Evolutionary conservation across 164 flowering plant genomes (phyloP).

Genomic region (Vitis rotundifolia): DNA sequence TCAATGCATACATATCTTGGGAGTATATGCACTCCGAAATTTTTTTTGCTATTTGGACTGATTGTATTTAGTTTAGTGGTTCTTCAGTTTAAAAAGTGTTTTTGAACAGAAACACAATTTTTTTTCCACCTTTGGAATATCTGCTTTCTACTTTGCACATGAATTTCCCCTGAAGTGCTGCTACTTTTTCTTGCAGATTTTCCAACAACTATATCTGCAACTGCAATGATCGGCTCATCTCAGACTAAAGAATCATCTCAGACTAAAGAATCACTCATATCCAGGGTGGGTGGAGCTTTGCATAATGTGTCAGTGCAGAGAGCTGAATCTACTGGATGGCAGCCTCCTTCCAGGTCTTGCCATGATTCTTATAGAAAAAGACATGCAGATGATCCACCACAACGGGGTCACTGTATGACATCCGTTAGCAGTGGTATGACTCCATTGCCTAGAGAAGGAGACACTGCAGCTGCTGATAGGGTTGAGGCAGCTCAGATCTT

Average conservation of each 20-base stretch:
- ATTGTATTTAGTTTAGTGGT: too few relatives aligned
- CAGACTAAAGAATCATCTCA: conserved; percentile 15
- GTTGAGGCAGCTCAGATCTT: conserved; percentile 42
- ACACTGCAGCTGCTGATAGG: conserved; percentile 9
- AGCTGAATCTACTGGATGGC: conserved; percentile 11
- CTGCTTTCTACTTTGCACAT: too few relatives aligned
- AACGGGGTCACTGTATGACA: conserved; percentile 7
- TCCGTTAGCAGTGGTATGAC: conserved; percentile 8
- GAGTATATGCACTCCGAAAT: too few relatives aligned
- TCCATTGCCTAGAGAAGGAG: conserved; percentile 4
- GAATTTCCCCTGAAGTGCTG: not conserved
- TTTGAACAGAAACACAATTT: too few relatives aligned
- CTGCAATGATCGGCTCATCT: conserved; percentile 15
- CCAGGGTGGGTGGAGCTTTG: not conserved
- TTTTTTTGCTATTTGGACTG: too few relatives aligned
- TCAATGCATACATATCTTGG: too few relatives aligned
- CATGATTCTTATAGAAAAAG: conserved; percentile 12
- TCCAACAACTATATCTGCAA: not conserved
- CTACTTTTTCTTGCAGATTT: conserved; percentile 3
- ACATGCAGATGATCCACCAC: conserved; percentile 8
- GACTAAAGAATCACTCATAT: conserved; percentile 15
- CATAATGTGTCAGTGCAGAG: conserved; percentile 5
- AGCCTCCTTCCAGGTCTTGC: conserved; percentile 3
- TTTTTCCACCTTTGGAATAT: too few relatives aligned
- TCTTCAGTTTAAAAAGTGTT: too few relatives aligned